Base-by-base conservation (phyloP, 1,139 yeast species). In the Taphrina deformans region DNA sequence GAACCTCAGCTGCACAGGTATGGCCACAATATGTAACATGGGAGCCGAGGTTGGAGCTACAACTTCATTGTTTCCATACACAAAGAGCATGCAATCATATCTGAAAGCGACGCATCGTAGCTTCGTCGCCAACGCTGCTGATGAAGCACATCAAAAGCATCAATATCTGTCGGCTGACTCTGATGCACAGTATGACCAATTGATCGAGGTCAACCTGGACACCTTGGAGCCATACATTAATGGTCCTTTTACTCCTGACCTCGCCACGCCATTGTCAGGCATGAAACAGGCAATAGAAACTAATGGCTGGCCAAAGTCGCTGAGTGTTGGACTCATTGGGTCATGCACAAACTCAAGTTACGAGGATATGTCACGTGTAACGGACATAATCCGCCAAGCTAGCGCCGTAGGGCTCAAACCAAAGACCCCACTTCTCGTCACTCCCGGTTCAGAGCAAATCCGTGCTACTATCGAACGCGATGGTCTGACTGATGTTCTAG, bases 21-120 rank as follows among this genome's bases (percentile, higher is more conserved):
- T 93, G 99, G 99, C 96, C 63, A 93, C 99, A 67, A 92, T 93
- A 73, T 92, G 98, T 82, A 93, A 93, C 78, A 93, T 93, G 99
- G 99, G 99, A 74, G 99, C 99, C 65, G 99, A 93, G 79, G 89
- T 93, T 68, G 99, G 99, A 75, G 98, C 98, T 41, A 93, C 99
- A 38, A 93, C 99, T 46, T 91, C 97, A 10, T 83, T 92, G 64
- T 93, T 93, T 89, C 99, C 99, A 66, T 91, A 86, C 83, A 93
- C 89, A 75, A 87, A 86, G 65, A 90, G 96, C 50, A 96, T 89
- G 80, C 82, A 81, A 72, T 82, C 91, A 69, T 93, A 92, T 77
- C 82, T 93, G 74, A 74, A 80, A 55, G 88, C 96, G 65, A 93
- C 99, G 24, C 84, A 84, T 68, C 85, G 98, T 78, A 86, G 80